phyloP scores from a whole-genome alignment of 2,329 filamentous ascomycete species.

The Colletotrichum gigasporum region DNA sequence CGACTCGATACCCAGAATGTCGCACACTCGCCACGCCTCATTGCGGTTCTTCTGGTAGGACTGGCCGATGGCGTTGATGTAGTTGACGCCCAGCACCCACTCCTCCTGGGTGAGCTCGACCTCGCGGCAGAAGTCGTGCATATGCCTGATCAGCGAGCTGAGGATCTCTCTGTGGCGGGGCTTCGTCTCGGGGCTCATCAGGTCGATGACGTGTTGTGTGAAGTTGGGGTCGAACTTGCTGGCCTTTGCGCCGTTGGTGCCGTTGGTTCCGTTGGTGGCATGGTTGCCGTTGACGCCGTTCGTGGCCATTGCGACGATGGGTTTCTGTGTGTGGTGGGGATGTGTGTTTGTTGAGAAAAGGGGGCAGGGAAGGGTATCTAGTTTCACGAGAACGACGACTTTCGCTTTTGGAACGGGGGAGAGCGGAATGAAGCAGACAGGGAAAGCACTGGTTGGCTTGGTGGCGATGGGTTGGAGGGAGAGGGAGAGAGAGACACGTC shows the following conservation, averaged over 20 bases:
- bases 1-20: slow-evolving; percentile 31
- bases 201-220: slow-evolving; percentile 33
- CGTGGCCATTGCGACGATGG: slow-evolving; percentile 22
- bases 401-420: neutral
- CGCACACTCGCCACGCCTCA: slow-evolving; percentile 31
- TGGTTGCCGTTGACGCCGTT: slow-evolving; percentile 23
- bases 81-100: slow-evolving; percentile 31
- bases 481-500: neutral
- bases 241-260: slow-evolving; percentile 2
- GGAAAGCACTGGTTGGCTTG: neutral
- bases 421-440: neutral
- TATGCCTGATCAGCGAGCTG: slow-evolving; percentile 27
- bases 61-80: slow-evolving; percentile 33
- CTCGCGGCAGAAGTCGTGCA: slow-evolving; percentile 30
- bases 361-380: too few species aligned
- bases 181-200: slow-evolving; percentile 31
- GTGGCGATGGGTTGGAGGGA: too few species aligned
- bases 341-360: too few species aligned
- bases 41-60: slow-evolving; percentile 34
- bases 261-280: slow-evolving; percentile 5
- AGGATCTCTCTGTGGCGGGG: slow-evolving; percentile 29
- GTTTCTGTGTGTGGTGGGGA: neutral
- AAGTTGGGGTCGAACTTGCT: slow-evolving; percentile 33
- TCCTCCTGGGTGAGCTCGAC: slow-evolving; percentile 31
- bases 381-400: too few species aligned